phyloP scores from a whole-genome alignment of 2,329 filamentous ascomycete genomes.

The Colletotrichum lindemuthianum region DNA sequence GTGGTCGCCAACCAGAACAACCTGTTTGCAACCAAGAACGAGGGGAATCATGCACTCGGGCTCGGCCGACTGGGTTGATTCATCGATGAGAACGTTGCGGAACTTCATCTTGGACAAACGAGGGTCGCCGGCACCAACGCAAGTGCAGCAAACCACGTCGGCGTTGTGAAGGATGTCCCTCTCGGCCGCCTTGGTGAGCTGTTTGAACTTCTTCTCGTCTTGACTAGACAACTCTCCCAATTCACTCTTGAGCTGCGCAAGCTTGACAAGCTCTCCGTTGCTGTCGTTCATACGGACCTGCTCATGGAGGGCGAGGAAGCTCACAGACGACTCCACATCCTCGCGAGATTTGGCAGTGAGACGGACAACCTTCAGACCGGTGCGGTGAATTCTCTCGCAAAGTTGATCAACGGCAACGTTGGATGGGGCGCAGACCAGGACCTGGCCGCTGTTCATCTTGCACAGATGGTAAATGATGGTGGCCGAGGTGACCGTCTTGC shows the following conservation, averaged over 20 bases:
- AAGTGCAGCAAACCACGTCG: conserved; percentile 98
- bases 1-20: conserved; percentile 98
- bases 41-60: conserved; percentile 99
- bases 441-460: conserved; percentile 93
- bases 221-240: conserved; percentile 91
- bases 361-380: conserved; percentile 94
- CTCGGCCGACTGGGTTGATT: conserved; percentile 97
- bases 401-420: conserved; percentile 99
- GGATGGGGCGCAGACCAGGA: conserved; percentile 95
- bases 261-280: conserved; percentile 91
- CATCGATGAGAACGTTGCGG: conserved; percentile 96
- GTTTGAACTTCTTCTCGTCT: conserved; percentile 98
- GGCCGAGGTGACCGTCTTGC: conserved; percentile 98
- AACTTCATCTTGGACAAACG: conserved; percentile 98
- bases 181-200: conserved; percentile 91
- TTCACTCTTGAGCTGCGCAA: conserved; percentile 92
- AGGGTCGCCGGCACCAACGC: conserved; percentile 95
- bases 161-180: conserved; percentile 94
- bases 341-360: conserved; percentile 99
- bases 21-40: conserved; percentile 97
- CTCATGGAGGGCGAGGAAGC: conserved; percentile 93
- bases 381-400: conserved; percentile 94
- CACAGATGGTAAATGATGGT: conserved; percentile 98
- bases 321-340: conserved; percentile 98
- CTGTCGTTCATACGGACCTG: conserved; percentile 98